A percentile compares a stretch with the other conserved stretches of the same genome.
These are phyloP conservation scores for Bauhinia variegata DNA, from an alignment of 306 rosid species.

Conservation along the genomic window DNA sequence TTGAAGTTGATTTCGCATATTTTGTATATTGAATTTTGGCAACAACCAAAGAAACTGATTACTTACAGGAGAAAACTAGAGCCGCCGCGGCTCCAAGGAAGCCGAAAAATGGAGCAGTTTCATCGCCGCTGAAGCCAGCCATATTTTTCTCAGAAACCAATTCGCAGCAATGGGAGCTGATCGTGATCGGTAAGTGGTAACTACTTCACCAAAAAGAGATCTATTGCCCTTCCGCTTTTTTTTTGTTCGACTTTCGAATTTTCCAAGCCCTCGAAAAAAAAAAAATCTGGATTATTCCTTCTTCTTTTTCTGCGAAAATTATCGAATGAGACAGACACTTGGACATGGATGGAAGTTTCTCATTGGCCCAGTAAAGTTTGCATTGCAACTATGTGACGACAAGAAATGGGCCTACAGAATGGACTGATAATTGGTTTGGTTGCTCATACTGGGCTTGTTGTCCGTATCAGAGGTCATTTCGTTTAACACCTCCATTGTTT, in stretches of 20 bases:
- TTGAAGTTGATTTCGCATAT: too few relatives aligned
- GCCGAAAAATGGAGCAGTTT: conserved; percentile 75
- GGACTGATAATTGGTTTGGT: too few relatives aligned
- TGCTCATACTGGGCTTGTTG: too few relatives aligned
- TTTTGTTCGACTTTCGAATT: neutral
- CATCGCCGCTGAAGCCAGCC: conserved; percentile 69
- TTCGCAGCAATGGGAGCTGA: neutral
- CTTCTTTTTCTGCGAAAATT: neutral
- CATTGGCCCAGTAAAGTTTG: neutral
- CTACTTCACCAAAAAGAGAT: neutral
- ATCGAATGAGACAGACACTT: too few relatives aligned
- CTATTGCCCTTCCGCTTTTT: neutral
- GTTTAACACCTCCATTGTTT: too few relatives aligned
- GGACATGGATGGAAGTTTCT: conserved; percentile 30
- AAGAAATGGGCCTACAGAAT: conserved; percentile 2
- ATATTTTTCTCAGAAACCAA: conserved; percentile 21
- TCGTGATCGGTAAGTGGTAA: too few relatives aligned
- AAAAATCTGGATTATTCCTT: neutral
- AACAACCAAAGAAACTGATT: neutral
- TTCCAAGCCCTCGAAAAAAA: neutral
- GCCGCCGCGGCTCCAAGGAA: conserved; percentile 76
- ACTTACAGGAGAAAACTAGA: conserved; percentile 62
- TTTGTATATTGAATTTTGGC: neutral
- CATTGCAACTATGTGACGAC: too few relatives aligned
- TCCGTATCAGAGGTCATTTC: too few relatives aligned